These are phyloP conservation scores for Nitzschia sp. DNA, from an alignment of 108 stramenopile species.

Conservation along the genomic window DNA sequence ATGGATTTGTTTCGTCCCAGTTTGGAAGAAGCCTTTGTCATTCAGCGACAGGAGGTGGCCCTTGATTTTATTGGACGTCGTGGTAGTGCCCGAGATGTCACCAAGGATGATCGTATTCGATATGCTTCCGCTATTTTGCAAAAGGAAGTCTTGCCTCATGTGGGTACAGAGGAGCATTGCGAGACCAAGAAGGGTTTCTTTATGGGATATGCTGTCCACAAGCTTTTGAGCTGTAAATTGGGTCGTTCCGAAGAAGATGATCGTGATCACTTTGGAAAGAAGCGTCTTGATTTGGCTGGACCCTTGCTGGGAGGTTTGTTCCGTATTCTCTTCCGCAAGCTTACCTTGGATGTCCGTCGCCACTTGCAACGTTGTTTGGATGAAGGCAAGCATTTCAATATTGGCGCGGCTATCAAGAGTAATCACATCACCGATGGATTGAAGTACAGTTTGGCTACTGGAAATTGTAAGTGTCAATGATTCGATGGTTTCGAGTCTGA, in stretches of 20 bases:
- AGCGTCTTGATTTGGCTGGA: slow-evolving; percentile 98
- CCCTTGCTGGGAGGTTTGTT: slow-evolving; percentile 94
- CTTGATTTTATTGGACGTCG: slow-evolving; percentile 96
- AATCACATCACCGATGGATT: slow-evolving; percentile 95
- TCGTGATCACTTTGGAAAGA: slow-evolving; percentile 99
- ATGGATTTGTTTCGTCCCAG: slow-evolving; percentile 95
- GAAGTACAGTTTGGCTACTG: slow-evolving; percentile 97
- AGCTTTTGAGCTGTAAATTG: slow-evolving; percentile 91
- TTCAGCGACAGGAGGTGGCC: slow-evolving; percentile 90
- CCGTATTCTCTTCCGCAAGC: slow-evolving; percentile 91
- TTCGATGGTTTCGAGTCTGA: neutral
- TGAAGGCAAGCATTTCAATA: slow-evolving; percentile 94
- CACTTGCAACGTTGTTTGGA: slow-evolving; percentile 95
- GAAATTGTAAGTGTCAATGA: slow-evolving; percentile 86
- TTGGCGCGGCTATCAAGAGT: slow-evolving; percentile 93
- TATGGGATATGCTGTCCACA: slow-evolving; percentile 98
- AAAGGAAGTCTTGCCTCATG: slow-evolving; percentile 97
- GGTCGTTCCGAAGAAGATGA: slow-evolving; percentile 96
- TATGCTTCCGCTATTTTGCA: slow-evolving; percentile 94
- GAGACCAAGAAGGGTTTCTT: slow-evolving; percentile 99
- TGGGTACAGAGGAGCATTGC: slow-evolving; percentile 94
- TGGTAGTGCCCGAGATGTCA: slow-evolving; percentile 89
- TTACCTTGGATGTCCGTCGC: slow-evolving; percentile 90
- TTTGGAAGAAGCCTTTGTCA: slow-evolving; percentile 94
- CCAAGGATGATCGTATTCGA: slow-evolving; percentile 94